Conservation (phyloP, 2,329 filamentous ascomycete species). For the Hypoxylon sp. region DNA sequence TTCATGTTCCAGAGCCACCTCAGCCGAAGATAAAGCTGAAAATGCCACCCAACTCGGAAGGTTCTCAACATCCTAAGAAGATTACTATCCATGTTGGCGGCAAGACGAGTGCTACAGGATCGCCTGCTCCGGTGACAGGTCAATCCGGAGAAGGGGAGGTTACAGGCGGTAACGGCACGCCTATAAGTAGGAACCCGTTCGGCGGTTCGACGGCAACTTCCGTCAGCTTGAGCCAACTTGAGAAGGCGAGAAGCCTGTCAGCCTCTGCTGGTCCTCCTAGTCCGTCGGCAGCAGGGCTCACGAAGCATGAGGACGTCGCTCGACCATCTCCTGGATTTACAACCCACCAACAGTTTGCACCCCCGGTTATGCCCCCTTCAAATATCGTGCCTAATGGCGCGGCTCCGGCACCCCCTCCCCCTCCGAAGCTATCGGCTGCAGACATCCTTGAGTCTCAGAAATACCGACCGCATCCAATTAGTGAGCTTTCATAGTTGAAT, state of each 20-base stretch:
- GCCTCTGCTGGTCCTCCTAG: conserved; percentile 62
- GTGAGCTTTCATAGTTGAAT: conserved; percentile 42
- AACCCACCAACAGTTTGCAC: conserved; percentile 51
- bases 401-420: conserved; percentile 43
- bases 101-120: conserved; percentile 68
- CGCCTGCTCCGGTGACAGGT: conserved; percentile 61
- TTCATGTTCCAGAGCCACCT: conserved; percentile 78
- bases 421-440: conserved; percentile 51
- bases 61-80: conserved; percentile 67
- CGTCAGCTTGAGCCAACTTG: conserved; percentile 53
- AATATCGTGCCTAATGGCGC: conserved; percentile 43
- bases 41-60: conserved; percentile 66
- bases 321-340: conserved; percentile 55
- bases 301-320: conserved; percentile 57
- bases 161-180: conserved; percentile 52
- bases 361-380: conserved; percentile 43
- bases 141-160: conserved; percentile 56
- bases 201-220: conserved; percentile 47
- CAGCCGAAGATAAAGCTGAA: conserved; percentile 87
- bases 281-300: conserved; percentile 56
- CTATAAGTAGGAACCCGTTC: conserved; percentile 52
- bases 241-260: conserved; percentile 60
- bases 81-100: conserved; percentile 80
- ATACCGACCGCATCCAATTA: conserved; percentile 52
- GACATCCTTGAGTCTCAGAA: conserved; percentile 55